phyloP scores from a whole-genome alignment of 331 rosid genomes.

The Malus hybrid region DNA sequence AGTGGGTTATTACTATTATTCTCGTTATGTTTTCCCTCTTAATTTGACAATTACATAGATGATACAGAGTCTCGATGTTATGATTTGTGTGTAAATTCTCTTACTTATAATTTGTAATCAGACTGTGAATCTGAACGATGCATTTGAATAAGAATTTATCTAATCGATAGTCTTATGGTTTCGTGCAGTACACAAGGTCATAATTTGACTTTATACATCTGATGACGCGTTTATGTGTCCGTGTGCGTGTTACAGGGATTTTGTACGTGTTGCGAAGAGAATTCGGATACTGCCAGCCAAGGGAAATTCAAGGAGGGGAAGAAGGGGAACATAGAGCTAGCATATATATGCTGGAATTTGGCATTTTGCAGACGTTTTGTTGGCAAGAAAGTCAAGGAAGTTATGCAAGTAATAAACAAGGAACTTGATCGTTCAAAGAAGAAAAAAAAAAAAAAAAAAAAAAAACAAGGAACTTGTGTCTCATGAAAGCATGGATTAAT shows the following conservation, averaged over 20 bases:
- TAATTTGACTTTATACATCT: background rate
- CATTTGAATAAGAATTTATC: background rate
- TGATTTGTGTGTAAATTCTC: background rate
- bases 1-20: constrained; percentile 29
- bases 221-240: background rate
- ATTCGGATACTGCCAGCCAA: constrained; percentile 68
- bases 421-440: background rate
- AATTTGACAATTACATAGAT: background rate
- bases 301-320: constrained; percentile 46
- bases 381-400: constrained; percentile 25
- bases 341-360: constrained; percentile 3
- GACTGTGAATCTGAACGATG: background rate
- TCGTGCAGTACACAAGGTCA: background rate
- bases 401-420: background rate
- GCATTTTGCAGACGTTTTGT: background rate
- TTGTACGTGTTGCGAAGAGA: constrained; percentile 88
- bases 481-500: constrained; percentile 1
- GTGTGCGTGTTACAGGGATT: constrained; percentile 45
- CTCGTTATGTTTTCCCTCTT: background rate
- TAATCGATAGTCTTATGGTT: too few relatives aligned
- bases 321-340: background rate
- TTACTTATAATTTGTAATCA: background rate
- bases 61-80: background rate
- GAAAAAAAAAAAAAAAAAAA: too few relatives aligned
- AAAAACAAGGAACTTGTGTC: background rate